Evolutionary conservation across 352 stramenopile species (phyloP).

Genomic region (Blastocystis sp.): DNA sequence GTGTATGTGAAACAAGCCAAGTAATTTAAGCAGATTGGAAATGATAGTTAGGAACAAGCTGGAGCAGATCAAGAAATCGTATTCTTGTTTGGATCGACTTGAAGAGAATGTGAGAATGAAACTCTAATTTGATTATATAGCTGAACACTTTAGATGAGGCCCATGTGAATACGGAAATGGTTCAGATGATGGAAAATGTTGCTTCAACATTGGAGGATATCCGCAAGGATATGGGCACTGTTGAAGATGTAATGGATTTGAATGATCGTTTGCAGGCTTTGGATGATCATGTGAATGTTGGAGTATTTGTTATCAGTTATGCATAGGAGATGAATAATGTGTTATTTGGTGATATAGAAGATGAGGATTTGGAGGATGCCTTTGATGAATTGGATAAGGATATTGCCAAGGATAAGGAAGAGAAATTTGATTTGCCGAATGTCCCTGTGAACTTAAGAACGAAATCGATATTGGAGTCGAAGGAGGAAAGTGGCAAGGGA

Average conservation of each 20-base stretch:
- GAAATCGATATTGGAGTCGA: neutral
- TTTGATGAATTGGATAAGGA: no score
- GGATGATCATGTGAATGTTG: no score
- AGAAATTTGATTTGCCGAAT: no score
- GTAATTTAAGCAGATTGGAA: neutral
- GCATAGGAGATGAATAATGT: no score
- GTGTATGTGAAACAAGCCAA: neutral
- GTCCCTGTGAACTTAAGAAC: neutral
- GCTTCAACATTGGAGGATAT: neutral
- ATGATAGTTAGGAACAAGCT: neutral
- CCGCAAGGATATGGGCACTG: neutral
- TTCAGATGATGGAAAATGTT: neutral
- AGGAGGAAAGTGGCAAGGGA: neutral
- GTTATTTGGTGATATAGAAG: no score
- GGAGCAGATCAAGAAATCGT: neutral
- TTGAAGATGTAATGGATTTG: no score
- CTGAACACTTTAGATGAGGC: neutral
- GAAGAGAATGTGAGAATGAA: neutral
- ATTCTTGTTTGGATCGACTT: neutral
- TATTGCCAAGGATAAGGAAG: no score
- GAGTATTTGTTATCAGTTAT: no score
- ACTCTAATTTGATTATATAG: neutral
- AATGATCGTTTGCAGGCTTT: no score
- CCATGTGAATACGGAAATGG: neutral
- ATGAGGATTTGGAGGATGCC: no score